A percentile compares a stretch with the other conserved stretches of the same genome.
Evolutionary conservation across 2,329 filamentous ascomycete genomes (phyloP).

Genomic region (Trichoderma sp.): DNA sequence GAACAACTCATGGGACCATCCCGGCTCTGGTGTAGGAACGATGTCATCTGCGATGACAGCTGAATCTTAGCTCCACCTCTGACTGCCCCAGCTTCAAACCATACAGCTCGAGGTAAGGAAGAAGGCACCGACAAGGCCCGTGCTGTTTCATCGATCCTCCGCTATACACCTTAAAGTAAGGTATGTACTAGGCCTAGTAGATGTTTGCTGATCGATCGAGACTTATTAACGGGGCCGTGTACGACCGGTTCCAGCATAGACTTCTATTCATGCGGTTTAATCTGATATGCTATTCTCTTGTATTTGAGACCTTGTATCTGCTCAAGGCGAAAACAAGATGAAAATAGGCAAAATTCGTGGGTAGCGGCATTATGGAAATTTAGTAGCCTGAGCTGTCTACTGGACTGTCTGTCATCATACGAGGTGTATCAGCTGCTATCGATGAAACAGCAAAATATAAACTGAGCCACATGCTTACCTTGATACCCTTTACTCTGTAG

Average conservation of each 20-base stretch:
- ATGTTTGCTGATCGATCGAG: constrained; percentile 4
- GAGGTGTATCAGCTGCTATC: neutral
- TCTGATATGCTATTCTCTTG: neutral
- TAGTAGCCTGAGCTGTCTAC: too few species aligned
- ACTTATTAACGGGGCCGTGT: neutral
- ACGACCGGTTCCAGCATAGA: neutral
- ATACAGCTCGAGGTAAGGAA: neutral
- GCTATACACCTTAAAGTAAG: neutral
- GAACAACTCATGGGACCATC: constrained; percentile 4
- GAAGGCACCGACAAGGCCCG: neutral
- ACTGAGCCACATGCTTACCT: too few species aligned
- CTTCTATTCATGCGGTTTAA: neutral
- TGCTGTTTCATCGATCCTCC: neutral
- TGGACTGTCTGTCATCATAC: neutral
- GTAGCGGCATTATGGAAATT: neutral
- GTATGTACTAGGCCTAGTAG: neutral
- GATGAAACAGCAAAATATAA: neutral
- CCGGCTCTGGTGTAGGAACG: neutral
- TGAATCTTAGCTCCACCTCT: neutral
- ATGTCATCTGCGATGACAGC: neutral
- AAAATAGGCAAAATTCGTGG: neutral
- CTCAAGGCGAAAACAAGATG: neutral
- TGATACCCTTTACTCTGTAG: neutral
- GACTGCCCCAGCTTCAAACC: neutral
- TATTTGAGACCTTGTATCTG: neutral